A percentile compares a stretch with the other conserved stretches of the same genome.
phyloP scores from a whole-genome alignment of 2,329 filamentous ascomycete species.

The Huntiella abstrusa region DNA sequence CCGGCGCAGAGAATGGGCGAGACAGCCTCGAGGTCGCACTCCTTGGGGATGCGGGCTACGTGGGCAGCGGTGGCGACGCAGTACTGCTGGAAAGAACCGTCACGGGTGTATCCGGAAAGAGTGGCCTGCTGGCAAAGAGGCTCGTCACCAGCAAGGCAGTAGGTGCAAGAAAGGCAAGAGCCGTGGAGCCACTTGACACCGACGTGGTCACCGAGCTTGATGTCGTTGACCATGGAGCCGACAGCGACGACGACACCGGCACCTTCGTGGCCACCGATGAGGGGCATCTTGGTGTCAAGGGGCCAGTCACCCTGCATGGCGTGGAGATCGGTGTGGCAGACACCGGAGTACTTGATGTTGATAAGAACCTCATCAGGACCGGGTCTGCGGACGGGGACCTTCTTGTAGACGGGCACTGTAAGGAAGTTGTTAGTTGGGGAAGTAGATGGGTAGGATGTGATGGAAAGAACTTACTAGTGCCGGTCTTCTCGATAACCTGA shows the following conservation, averaged over 20 bases:
- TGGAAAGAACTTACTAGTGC: conserved; percentile 35
- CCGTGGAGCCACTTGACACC: conserved; percentile 92
- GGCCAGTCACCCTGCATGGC: conserved; percentile 86
- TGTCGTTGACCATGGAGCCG: conserved; percentile 57
- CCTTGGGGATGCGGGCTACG: conserved; percentile 64
- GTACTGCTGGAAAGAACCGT: conserved; percentile 89
- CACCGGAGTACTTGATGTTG: conserved; percentile 78
- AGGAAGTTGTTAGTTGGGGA: neutral
- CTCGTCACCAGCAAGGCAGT: conserved; percentile 67
- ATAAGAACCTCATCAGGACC: conserved; percentile 80
- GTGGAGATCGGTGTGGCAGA: conserved; percentile 71
- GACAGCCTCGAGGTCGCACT: conserved; percentile 55
- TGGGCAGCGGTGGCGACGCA: conserved; percentile 71
- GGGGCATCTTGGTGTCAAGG: conserved; percentile 58
- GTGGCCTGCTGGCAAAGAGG: conserved; percentile 57
- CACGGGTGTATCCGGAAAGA: conserved; percentile 81
- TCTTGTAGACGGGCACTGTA: conserved; percentile 49
- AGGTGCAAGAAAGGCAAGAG: conserved; percentile 64
- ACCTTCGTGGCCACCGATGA: conserved; percentile 66
- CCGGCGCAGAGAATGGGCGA: conserved; percentile 70
- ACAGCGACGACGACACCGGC: conserved; percentile 68
- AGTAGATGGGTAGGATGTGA: neutral
- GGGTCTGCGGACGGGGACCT: conserved; percentile 64
- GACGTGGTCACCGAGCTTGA: conserved; percentile 67
- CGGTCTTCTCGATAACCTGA: conserved; percentile 69